These are phyloP conservation scores for Candida morakotiae DNA, from an alignment of 805 yeast genomes.

Conservation along the genomic window DNA sequence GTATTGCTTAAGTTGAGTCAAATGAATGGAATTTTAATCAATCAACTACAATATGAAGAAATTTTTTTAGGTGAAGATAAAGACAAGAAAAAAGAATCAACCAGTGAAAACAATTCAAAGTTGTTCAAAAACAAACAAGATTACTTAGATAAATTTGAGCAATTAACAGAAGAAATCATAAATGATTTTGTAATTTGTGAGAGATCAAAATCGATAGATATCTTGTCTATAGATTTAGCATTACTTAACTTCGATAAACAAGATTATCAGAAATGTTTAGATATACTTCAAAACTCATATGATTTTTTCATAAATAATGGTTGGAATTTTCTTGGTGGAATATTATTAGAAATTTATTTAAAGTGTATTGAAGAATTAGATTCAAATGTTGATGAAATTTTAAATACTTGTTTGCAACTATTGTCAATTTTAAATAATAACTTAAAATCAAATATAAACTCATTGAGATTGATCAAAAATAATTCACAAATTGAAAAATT, in stretches of 20 bases:
- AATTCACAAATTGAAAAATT: slow-evolving; percentile 12
- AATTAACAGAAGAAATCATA: slow-evolving; percentile 54
- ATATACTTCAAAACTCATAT: slow-evolving; percentile 64
- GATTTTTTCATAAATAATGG: slow-evolving; percentile 63
- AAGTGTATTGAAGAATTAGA: slow-evolving; percentile 54
- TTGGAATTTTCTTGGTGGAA: slow-evolving; percentile 70
- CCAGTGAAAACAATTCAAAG: too few species aligned
- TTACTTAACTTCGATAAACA: slow-evolving; percentile 55
- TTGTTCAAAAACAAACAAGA: slow-evolving; percentile 11
- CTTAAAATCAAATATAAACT: slow-evolving; percentile 4
- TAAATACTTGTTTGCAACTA: slow-evolving; percentile 38
- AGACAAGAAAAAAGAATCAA: too few species aligned
- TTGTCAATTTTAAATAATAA: slow-evolving; percentile 26
- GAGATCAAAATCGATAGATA: slow-evolving; percentile 64
- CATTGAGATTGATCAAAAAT: slow-evolving; percentile 11
- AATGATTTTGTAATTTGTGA: slow-evolving; percentile 46
- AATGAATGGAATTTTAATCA: slow-evolving; percentile 16
- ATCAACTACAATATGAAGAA: slow-evolving; percentile 20
- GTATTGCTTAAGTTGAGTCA: slow-evolving; percentile 26
- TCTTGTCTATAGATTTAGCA: slow-evolving; percentile 77
- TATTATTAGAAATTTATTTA: slow-evolving; percentile 62
- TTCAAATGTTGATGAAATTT: slow-evolving; percentile 23
- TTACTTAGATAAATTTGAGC: slow-evolving; percentile 35
- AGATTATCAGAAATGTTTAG: slow-evolving; percentile 57
- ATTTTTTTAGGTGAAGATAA: slow-evolving; percentile 13